Percentiles rank a stretch among this genome's conserved stretches.
These are phyloP conservation scores for Eucalyptus pauciflora DNA, from an alignment of 345 rosid species.

Conservation along the genomic window DNA sequence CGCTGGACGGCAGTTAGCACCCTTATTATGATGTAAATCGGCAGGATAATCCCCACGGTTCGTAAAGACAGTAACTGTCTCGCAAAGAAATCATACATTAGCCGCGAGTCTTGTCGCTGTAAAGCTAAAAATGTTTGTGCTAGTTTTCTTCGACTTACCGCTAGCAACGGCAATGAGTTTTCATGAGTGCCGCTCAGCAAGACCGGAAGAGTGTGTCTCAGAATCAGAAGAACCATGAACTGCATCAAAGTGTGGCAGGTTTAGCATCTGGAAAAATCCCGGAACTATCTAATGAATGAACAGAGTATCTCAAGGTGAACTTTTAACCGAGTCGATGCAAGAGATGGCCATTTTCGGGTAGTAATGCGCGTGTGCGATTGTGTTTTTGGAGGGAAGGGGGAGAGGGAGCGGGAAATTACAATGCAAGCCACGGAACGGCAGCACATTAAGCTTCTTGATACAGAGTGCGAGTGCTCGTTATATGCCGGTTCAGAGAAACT, in stretches of 20 bases:
- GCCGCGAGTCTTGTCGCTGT: background rate
- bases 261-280: background rate
- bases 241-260: constrained; percentile 14
- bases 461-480: constrained; percentile 41
- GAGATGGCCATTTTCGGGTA: background rate
- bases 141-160: constrained; percentile 15
- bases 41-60: constrained; percentile 54
- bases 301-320: background rate
- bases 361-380: background rate
- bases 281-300: background rate
- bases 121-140: background rate
- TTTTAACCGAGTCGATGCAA: background rate
- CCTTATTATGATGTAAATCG: constrained; percentile 48
- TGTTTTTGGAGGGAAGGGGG: background rate
- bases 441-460: constrained; percentile 40
- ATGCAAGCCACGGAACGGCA: constrained; percentile 52
- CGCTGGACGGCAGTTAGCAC: constrained; percentile 36
- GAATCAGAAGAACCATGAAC: constrained; percentile 74
- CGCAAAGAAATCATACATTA: background rate
- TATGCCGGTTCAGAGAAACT: constrained; percentile 21
- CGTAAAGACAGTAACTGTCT: constrained; percentile 50
- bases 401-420: constrained; percentile 16
- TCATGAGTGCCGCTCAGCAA: constrained; percentile 28
- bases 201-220: constrained; percentile 68
- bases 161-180: constrained; percentile 39